These are phyloP conservation scores for Fusarium anthophilum DNA, from an alignment of 2,329 filamentous ascomycete species.

Conservation along the genomic window DNA sequence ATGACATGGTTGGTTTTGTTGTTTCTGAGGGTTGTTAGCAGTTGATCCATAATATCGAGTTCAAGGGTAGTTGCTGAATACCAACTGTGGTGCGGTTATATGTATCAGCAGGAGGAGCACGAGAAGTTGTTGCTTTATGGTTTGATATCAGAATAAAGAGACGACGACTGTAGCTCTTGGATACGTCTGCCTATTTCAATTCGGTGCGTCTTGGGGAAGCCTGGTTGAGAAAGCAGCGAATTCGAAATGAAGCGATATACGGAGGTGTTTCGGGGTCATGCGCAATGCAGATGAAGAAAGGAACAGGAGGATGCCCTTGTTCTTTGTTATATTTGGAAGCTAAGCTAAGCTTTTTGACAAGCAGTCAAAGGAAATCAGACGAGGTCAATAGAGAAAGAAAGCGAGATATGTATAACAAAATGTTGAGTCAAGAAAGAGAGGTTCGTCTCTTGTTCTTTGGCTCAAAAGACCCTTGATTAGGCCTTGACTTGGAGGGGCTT, in stretches of 20 bases:
- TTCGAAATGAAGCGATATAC: slow-evolving; percentile 32
- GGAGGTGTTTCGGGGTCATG: slow-evolving; percentile 31
- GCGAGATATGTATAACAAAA: slow-evolving; percentile 12
- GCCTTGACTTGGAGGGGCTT: slow-evolving; percentile 39
- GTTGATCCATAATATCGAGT: background rate
- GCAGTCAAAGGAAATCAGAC: slow-evolving; percentile 19
- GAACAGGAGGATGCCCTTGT: slow-evolving; percentile 26
- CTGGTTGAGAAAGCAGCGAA: slow-evolving; percentile 31
- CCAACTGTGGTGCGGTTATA: slow-evolving; percentile 8
- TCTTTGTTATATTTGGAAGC: slow-evolving; percentile 39
- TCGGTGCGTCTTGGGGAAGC: slow-evolving; percentile 9
- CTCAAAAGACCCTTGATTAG: slow-evolving; percentile 38
- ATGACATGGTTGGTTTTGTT: slow-evolving; percentile 48
- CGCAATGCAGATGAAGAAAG: slow-evolving; percentile 28
- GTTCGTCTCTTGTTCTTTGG: slow-evolving; percentile 28
- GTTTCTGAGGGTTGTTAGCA: slow-evolving; percentile 22
- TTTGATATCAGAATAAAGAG: background rate
- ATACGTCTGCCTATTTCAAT: background rate
- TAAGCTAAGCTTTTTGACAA: slow-evolving; percentile 39
- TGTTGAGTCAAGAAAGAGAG: background rate
- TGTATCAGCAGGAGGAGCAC: background rate
- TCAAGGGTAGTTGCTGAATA: slow-evolving; percentile 13
- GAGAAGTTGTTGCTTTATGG: background rate
- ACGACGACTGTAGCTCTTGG: background rate
- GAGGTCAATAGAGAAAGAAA: slow-evolving; percentile 7